A percentile compares a stretch with the other conserved stretches of the same genome.
These are phyloP conservation scores for Calvatia gigantea DNA, from an alignment of 768 basidiomycete genomes.

Conservation along the genomic window DNA sequence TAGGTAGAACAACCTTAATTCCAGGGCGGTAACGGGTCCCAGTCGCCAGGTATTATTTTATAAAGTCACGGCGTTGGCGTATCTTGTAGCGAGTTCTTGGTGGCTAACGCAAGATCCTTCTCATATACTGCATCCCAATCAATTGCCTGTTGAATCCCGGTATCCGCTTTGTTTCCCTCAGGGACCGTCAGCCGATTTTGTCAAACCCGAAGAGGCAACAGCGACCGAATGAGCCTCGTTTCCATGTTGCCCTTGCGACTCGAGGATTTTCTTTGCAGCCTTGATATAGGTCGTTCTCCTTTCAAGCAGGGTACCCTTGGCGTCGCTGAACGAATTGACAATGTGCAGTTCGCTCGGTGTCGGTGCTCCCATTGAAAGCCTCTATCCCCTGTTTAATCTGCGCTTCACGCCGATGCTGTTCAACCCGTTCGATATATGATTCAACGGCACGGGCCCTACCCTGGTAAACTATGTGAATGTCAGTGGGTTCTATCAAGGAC, in stretches of 20 bases:
- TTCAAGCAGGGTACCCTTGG: constrained; percentile 24
- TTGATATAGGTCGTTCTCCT: constrained; percentile 32
- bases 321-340: constrained; percentile 33
- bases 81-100: constrained; percentile 14
- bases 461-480: background rate
- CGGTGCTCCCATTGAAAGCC: constrained; percentile 30
- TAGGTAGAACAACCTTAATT: background rate
- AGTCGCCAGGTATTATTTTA: no score
- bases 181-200: background rate
- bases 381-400: constrained; percentile 37
- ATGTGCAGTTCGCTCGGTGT: constrained; percentile 29
- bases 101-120: constrained; percentile 9
- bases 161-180: no score
- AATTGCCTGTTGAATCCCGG: background rate
- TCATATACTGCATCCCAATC: constrained; percentile 10
- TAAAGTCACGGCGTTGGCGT: background rate
- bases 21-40: background rate
- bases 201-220: background rate
- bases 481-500: background rate
- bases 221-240: background rate
- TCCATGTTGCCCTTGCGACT: background rate
- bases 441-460: background rate
- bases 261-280: constrained; percentile 24
- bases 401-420: constrained; percentile 30
- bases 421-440: constrained; percentile 7